Conservation (phyloP, 768 basidiomycete species). For the Paxillus involutus region DNA sequence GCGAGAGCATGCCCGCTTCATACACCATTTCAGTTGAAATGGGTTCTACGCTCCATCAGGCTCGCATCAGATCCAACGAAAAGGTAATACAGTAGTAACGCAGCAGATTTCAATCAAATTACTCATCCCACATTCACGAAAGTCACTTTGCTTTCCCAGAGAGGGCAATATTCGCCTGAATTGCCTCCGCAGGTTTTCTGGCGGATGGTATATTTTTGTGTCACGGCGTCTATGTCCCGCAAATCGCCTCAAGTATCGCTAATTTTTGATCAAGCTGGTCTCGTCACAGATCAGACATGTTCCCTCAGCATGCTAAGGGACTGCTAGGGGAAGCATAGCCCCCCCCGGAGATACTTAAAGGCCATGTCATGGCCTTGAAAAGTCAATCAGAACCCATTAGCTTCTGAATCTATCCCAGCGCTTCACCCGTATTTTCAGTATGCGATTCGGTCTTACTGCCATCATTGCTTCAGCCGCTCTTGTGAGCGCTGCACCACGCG, state of each 20-base stretch:
- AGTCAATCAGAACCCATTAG: not conserved
- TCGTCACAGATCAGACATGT: no score
- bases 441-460: conserved; percentile 16
- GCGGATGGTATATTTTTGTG: not conserved
- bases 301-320: not conserved
- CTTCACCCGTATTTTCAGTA: conserved; percentile 2
- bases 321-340: not conserved
- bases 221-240: conserved; percentile 6
- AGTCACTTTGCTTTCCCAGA: not conserved
- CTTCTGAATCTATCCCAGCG: no score
- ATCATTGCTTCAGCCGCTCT: conserved; percentile 13
- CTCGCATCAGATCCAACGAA: no score
- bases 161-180: not conserved
- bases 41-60: no score
- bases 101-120: no score
- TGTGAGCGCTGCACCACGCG: conserved; percentile 15
- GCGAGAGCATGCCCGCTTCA: no score
- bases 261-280: no score
- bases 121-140: no score
- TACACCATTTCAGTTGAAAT: no score
- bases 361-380: not conserved
- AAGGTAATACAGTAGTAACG: no score
- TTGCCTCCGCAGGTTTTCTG: not conserved
- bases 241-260: not conserved
- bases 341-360: not conserved